Evolutionary conservation across 202 grass and related monocot genomes (phyloP).

Genomic region (Carex sylvatica): DNA sequence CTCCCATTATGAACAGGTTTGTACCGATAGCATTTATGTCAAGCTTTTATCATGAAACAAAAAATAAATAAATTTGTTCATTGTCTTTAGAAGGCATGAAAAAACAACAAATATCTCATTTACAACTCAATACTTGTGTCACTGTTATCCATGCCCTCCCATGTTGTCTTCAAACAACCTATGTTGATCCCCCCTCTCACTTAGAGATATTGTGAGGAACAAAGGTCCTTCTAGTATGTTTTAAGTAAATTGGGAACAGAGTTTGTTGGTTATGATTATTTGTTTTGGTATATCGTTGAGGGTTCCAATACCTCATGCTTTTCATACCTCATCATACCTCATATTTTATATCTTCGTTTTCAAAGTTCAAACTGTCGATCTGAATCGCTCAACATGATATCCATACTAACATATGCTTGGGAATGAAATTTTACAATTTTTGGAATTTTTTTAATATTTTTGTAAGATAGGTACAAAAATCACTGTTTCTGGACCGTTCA

Average conservation of each 20-base stretch:
- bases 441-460: too few relatives aligned
- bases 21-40: background rate
- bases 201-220: background rate
- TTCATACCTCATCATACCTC: too few relatives aligned
- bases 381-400: too few relatives aligned
- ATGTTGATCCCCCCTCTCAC: background rate
- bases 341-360: too few relatives aligned
- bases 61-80: background rate
- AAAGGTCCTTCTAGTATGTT: background rate
- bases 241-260: background rate
- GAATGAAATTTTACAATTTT: too few relatives aligned
- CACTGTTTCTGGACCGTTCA: too few relatives aligned
- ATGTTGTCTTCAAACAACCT: background rate
- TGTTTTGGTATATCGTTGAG: background rate
- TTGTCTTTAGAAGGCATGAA: background rate
- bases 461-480: too few relatives aligned
- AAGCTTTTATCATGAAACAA: background rate
- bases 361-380: too few relatives aligned
- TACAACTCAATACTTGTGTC: background rate
- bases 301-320: too few relatives aligned
- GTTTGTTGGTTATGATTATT: background rate
- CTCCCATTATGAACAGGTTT: constrained; percentile 79
- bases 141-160: background rate
- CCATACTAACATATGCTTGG: too few relatives aligned
- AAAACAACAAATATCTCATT: background rate